Percentiles rank a stretch among this genome's conserved stretches.
Conservation (phyloP, 225 moss, liverwort and hornwort genomes). For the Pseudisothecium myosuroides region DNA sequence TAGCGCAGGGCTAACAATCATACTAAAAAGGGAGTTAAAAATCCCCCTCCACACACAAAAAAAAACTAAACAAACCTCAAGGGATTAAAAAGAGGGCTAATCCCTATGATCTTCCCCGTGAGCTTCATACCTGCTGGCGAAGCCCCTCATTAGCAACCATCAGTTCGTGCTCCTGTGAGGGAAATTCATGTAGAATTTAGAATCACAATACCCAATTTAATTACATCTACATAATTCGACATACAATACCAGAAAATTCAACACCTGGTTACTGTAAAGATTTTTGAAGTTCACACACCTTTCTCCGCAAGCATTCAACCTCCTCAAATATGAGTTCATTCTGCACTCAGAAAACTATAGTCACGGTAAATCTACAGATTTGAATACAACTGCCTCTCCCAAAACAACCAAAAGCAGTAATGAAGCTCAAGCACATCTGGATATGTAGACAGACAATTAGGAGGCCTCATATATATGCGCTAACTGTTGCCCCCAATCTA, state of each 20-base stretch:
- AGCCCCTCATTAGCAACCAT: conserved; percentile 23
- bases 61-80: not conserved
- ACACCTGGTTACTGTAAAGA: not conserved
- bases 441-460: not conserved
- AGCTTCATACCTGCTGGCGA: conserved; percentile 24
- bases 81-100: not conserved
- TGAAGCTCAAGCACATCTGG: not conserved
- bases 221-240: not conserved
- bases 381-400: not conserved
- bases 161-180: conserved; percentile 31
- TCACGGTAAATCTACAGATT: not conserved
- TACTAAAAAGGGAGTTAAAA: not conserved
- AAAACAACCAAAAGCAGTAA: not conserved
- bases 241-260: not conserved
- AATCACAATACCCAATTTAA: not conserved
- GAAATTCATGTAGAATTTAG: not conserved
- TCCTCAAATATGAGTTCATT: conserved; percentile 76
- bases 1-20: not conserved
- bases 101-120: not conserved
- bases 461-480: not conserved
- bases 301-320: conserved; percentile 67
- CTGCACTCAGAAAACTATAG: conserved; percentile 31
- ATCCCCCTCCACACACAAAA: not conserved
- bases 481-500: not conserved
- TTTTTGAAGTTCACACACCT: conserved; percentile 23